Conservation (phyloP, 345 rosid genomes). For the Eucalyptus shirleyi region DNA sequence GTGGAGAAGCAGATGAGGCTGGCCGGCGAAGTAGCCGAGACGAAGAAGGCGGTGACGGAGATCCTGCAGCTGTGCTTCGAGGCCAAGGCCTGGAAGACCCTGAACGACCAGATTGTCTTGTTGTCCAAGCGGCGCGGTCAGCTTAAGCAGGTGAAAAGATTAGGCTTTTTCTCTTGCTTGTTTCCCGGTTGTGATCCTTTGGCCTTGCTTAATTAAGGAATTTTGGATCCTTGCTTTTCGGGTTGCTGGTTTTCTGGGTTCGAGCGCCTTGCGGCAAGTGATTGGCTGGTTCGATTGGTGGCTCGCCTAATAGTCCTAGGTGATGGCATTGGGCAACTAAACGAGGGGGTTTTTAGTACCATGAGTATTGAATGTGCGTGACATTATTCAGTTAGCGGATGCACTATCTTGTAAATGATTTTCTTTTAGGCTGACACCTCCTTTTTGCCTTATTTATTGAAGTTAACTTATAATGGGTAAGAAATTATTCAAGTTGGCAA, state of each 20-base stretch:
- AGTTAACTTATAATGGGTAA: neutral
- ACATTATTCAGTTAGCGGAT: neutral
- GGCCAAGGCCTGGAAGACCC: constrained; percentile 73
- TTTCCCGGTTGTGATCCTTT: neutral
- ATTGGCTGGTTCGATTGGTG: too few species aligned
- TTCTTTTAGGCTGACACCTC: neutral
- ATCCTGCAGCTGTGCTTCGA: constrained; percentile 77
- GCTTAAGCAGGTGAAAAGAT: constrained; percentile 62
- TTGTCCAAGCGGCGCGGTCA: constrained; percentile 86
- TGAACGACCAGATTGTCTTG: constrained; percentile 62
- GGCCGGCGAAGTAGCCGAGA: constrained; percentile 67
- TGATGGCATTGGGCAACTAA: too few species aligned
- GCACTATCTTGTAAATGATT: neutral
- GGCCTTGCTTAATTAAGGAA: neutral
- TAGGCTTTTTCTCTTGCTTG: neutral
- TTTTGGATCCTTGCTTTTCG: neutral
- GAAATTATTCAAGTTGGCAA: neutral
- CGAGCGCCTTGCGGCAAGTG: too few species aligned
- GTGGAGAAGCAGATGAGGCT: constrained; percentile 84
- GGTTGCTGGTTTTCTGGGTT: too few species aligned
- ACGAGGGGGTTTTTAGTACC: too few species aligned
- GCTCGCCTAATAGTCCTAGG: too few species aligned
- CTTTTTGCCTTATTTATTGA: neutral
- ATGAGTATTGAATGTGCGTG: neutral
- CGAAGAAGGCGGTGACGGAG: constrained; percentile 65